Evolutionary conservation across 331 rosid genomes (phyloP), one percentile per base, ranked within the genome.

Genomic region (Dryas integrifolia): DNA sequence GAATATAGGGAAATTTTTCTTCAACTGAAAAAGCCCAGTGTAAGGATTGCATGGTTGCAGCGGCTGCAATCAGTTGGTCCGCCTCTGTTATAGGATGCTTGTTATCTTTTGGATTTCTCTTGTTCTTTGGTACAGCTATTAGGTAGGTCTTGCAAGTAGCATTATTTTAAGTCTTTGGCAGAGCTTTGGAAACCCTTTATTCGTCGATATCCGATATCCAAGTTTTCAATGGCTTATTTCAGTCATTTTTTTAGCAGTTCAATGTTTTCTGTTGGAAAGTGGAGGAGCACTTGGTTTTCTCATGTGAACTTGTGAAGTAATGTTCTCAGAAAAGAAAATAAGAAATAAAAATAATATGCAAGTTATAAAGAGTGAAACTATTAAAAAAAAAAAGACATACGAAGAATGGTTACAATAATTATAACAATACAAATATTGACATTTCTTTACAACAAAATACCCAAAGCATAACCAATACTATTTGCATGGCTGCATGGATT

Each of bases 1-100:
- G 92, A 89, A 65, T 84, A 89, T 53, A 82, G 92, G 69, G 90
- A 89, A 85, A 84, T 85, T n/a, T 89, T 89, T 82, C 90, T 87
- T 60, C 96, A 78, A 65, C 64, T 89, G 76, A 87, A 85, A 72
- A 86, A 61, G 81, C 79, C 90, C 15, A 80, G 71, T 76, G 78
- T 89, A 18, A 83, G 88, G 75, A 61, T 89, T 70, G 86, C 89
- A 70, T 89, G 92, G 92, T 77, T 89, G 87, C 84, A 77, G 87
- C 85, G 89, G 72, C 87, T 87, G 79, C 88, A 78, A 57, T 76
- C 88, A 64, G 77, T 65, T 38, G 82, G 86, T 49, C 76, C 80
- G 18, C 77, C 86, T 51, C 70, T 48, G 45, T 67, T 72, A 44
- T 79, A 82, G 84, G 58, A 26, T 65, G 61, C 9, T 48, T 12